These are phyloP conservation scores for Psidium guajava DNA, from an alignment of 345 rosid genomes.

Conservation along the genomic window DNA sequence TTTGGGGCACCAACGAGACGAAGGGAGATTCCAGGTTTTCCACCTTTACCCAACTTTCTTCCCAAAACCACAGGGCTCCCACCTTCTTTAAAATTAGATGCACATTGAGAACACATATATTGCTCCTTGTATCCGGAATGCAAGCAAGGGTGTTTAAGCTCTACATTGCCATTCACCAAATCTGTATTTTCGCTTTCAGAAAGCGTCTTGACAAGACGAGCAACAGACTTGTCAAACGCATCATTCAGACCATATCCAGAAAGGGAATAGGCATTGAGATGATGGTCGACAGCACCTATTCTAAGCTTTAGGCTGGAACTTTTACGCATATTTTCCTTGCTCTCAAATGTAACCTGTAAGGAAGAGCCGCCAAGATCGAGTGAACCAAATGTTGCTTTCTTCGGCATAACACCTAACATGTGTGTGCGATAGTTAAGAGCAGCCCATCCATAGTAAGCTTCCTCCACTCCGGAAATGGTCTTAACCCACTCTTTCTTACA, in stretches of 20 bases:
- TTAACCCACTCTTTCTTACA: constrained; percentile 73
- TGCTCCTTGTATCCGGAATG: constrained; percentile 70
- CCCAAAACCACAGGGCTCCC: constrained; percentile 30
- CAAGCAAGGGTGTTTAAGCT: constrained; percentile 86
- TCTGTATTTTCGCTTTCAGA: constrained; percentile 30
- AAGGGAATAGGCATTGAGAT: constrained; percentile 91
- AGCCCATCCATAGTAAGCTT: constrained; percentile 95
- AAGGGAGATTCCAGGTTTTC: constrained; percentile 52
- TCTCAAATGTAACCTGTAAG: constrained; percentile 96
- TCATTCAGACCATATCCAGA: constrained; percentile 97
- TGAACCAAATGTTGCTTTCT: constrained; percentile 81
- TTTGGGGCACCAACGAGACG: constrained; percentile 79
- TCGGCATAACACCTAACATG: constrained; percentile 56
- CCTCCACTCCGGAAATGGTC: constrained; percentile 84
- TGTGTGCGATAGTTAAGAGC: constrained; percentile 75
- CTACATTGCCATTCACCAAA: constrained; percentile 40
- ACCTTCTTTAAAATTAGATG: constrained; percentile 26
- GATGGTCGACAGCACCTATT: constrained; percentile 71
- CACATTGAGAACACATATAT: constrained; percentile 69
- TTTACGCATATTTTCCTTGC: constrained; percentile 38
- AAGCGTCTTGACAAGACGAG: constrained; percentile 36
- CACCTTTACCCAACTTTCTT: constrained; percentile 26
- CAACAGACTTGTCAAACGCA: constrained; percentile 91
- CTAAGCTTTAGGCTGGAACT: constrained; percentile 60
- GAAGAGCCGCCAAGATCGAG: constrained; percentile 98